Evolutionary conservation across 805 yeast genomes (phyloP), one percentile per base, ranked within the genome.

Genomic region (Suhomyces prunicola): DNA sequence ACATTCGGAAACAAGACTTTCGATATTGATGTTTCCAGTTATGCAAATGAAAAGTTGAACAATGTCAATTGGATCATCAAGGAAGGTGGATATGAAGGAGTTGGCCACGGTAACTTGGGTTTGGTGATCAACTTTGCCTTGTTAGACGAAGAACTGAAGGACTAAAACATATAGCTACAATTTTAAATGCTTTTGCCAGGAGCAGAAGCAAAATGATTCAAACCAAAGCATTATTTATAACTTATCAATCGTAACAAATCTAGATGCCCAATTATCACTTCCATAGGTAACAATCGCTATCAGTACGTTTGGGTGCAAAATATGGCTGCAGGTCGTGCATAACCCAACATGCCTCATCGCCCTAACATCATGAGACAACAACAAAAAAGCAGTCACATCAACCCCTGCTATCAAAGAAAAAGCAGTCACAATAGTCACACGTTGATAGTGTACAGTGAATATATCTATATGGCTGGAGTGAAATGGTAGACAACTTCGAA

Each of bases 31-130:
- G 73, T 79, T 6, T 66, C 68, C 17, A 67, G 62, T 19, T 78
- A 74, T 54, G 71, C 80, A 17, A 78, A 77, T 50, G 79, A 76
- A 8, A 65, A 67, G 19, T 67, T 79, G 55, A 66, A 77, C 59
- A 74, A 74, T 55, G 77, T 80, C 55, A 72, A 81, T 53, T 80
- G 78, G 76, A 70, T 73, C 0, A 57, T 80, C 42, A 79, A 79
- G 57, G 56, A 59, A 31, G 67, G 70, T 3, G 77, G 75, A 0
- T 58, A 53, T 47, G 73, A 68, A 10, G 71, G 70, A 1, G 71
- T 67, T 3, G 69, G 65, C 2, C 51, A 54, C 9, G 78, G 78
- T 0, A 55, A 54, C 6, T 46, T 63, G 19, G 79, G 78, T 1
- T 58, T 74, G 50, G 65, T 72, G 1, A 54, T 76, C 13, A 75